Evolutionary conservation across 805 yeast species (phyloP).

Genomic region (Suhomyces pyralidae): DNA sequence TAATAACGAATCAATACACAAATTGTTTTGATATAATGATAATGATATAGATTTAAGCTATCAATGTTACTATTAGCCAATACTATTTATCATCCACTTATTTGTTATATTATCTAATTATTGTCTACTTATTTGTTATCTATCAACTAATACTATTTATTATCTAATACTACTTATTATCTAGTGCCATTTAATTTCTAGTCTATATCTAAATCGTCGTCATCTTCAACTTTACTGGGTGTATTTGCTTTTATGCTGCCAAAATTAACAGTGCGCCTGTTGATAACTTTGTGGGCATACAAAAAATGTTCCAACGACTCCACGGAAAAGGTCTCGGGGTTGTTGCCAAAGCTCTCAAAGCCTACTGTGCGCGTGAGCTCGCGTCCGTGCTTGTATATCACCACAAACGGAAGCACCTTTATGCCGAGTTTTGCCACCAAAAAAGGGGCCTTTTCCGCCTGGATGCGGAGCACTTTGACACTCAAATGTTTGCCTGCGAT

Average conservation of each 20-base stretch:
- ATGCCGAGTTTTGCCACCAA: slow-evolving; percentile 60
- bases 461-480: slow-evolving; percentile 51
- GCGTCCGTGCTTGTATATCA: slow-evolving; percentile 57
- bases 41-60: no score
- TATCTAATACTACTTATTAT: no score
- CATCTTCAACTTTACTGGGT: no score
- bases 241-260: slow-evolving; percentile 15
- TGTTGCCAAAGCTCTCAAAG: slow-evolving; percentile 54
- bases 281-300: slow-evolving; percentile 24
- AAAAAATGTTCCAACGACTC: slow-evolving; percentile 44
- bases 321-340: slow-evolving; percentile 45
- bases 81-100: no score
- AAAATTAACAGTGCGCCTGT: slow-evolving; percentile 31
- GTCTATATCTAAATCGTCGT: slow-evolving; percentile 27
- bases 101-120: no score
- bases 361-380: slow-evolving; percentile 66
- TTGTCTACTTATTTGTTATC: no score
- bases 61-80: no score
- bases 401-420: slow-evolving; percentile 68
- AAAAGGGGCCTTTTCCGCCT: slow-evolving; percentile 70
- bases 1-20: no score
- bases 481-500: slow-evolving; percentile 59
- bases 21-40: no score
- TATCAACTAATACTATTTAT: no score
- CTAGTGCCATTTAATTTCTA: no score